Base-by-base conservation (phyloP, 495 filamentous ascomycete genomes). In the Patellaria atrata region DNA sequence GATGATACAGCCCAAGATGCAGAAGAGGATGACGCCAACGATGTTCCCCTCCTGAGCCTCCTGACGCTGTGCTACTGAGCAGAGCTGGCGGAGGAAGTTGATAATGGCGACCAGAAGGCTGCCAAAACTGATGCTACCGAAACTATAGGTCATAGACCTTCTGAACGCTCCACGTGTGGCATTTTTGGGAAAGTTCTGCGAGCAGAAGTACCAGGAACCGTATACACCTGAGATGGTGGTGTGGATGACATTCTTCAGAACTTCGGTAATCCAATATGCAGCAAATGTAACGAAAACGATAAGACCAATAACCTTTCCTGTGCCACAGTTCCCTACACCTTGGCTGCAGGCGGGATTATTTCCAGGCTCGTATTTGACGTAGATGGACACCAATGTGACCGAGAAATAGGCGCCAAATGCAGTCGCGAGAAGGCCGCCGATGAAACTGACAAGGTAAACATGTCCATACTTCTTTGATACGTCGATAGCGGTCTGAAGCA, bases 181-280 rank as follows among this genome's bases (percentile, higher is more conserved):
- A 8, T 72, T 71, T 27, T 61, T 71, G 3, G 84, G 84, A 52
- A 80, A 77, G 27, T 78, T 78, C 12, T 68, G 59, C 22, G 64
- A 59, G 44, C 64, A 75, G 62, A 93, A 94, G 58, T 92, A 96
- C 86, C 86, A 94, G 1, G 78, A 79, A 0, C 82, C 86, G 43
- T 92, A 94, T 9, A 93, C 77, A 8, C 87, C 83, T 0, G 80
- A 78, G 48, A 93, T 77, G 14, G 77, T 83, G 20, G 75, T 77
- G 55, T 96, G 85, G 22, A 94, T 78, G 11, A 77, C 82, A 54
- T 93, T 94, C 59, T 94, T 93, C 37, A 93, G 52, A 68, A 78
- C 83, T 51, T 94, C 85, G 16, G 76, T 78, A 43, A 93, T 73
- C 87, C 85, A 96, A 58, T 91, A 92, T 48, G 68, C 73, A 16